Base-by-base conservation (phyloP, 805 yeast species). In the Blastobotrys terrestris region DNA sequence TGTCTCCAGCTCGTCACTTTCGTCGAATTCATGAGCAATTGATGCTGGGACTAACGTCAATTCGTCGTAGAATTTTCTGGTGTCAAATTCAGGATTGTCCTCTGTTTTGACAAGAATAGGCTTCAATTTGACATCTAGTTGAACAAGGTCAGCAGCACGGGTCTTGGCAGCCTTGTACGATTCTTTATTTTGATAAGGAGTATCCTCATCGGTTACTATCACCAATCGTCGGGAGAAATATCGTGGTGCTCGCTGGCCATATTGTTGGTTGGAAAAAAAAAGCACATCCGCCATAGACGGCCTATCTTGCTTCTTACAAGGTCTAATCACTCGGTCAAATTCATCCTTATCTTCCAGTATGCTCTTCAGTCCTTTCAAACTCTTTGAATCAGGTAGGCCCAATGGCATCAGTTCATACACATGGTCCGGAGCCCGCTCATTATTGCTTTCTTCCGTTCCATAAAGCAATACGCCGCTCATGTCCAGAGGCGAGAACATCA, bases 171-270 rank as follows among this genome's bases (percentile, higher is more conserved):
- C 70, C 46, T 72, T 72, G 59, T 76, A 76, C 2, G 73, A 68
- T 4, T 64, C 71, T 1, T 60, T 53, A 14, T 75, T 71, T 5
- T 73, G 72, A 56, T 70, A 77, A 0, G 97, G 97, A 46, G 67
- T 68, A 58, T 85, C 94, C 63, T 84, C 81, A 63, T 84, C 85
- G 0, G 96, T 87, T 61, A 90, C 79, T 63, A 89, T 69, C 57
- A 88, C 77, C 2, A 87, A 68, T 60, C 85, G 82, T 58, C 78
- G 79, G 44, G 75, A 75, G 48, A 79, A 79, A 64, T 76, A 84
- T 20, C 65, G 69, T 13, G 65, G 65, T 15, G 71, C 71, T 3
- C 67, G 65, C 39, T 71, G 64, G 14, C 70, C 62, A 55, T 85
- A 82, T 54, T 81, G 84, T 50, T 80, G 83, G 51, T 80, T 76